These are phyloP conservation scores for Rhizopus arrhizus DNA, from an alignment of 371 early-diverging fungal genomes.

Conservation along the genomic window DNA sequence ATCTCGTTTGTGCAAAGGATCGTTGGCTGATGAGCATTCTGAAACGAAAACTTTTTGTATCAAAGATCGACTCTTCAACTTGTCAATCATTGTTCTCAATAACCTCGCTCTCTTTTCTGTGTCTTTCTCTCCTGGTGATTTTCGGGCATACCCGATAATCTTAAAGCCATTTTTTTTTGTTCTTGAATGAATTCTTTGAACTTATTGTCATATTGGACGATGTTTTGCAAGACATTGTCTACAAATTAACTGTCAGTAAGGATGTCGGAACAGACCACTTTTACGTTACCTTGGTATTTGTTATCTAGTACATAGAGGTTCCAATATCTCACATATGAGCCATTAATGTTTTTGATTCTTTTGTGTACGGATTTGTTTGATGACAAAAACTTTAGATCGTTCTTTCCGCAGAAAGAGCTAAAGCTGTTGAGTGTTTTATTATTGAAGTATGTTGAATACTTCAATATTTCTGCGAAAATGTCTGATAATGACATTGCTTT, in stretches of 20 bases:
- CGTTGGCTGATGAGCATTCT: constrained; percentile 6
- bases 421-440: constrained; percentile 23
- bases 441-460: constrained; percentile 22
- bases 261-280: constrained; percentile 17
- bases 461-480: constrained; percentile 12
- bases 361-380: constrained; percentile 7
- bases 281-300: constrained; percentile 19
- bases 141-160: not conserved
- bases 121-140: constrained; percentile 4
- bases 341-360: constrained; percentile 14
- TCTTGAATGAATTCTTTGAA: constrained; percentile 3
- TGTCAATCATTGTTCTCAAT: constrained; percentile 11
- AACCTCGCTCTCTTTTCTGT: constrained; percentile 4
- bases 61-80: constrained; percentile 8
- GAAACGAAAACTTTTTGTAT: constrained; percentile 17
- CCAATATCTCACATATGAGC: constrained; percentile 18
- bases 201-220: constrained; percentile 11
- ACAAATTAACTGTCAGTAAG: constrained; percentile 24
- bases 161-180: constrained; percentile 5
- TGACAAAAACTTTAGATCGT: constrained; percentile 14
- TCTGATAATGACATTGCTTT: constrained; percentile 18
- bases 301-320: constrained; percentile 18
- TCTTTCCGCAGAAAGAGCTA: constrained; percentile 20
- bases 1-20: constrained; percentile 17
- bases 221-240: constrained; percentile 14